Evolutionary conservation across 352 stramenopile genomes (phyloP), one percentile per base, ranked within the genome.

Genomic region (Globisporangium barbulae): DNA sequence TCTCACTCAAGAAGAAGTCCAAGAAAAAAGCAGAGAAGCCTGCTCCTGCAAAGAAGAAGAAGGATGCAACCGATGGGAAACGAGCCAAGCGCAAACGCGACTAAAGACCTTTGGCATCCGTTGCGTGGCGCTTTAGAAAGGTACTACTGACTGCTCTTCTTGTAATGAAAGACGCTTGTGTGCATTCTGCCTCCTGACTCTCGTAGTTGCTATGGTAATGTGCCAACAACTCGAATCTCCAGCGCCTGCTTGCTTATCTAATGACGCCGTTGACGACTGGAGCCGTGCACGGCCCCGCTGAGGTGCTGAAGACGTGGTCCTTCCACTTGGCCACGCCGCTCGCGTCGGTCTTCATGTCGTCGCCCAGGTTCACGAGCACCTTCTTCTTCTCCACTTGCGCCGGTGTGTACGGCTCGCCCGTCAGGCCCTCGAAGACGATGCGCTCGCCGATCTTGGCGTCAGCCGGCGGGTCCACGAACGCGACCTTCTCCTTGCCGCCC

Each of bases 351-450:
- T 84, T 89, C 82, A 95, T 89, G 69, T 93, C 83, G 42, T 92
- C 76, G 52, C 83, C 86, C 45, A 92, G 65, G 50, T 76, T 75
- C 49, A 84, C 68, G n/a, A 95, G 71, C 60, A 95, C 87, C 75
- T 95, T 95, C 72, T 94, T 95, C 82, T 95, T 95, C 75, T 95
- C 87, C 37, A 95, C 82, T 68, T 95, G 87, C 48, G 85, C 85
- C 2, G 87, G 85, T 9, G 87, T 91, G 59, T 83, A 85, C 3
- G 85, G 87, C 59, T 94, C 85, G 30, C 87, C 87, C 49, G 50
- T 56, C 35, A 95, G 72, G 0, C 79, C 82, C 21, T 84, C 76
- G 60, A 93, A 95, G 15, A 78, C 67, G 49, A 95, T 76, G 44
- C 85, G 83, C 72, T 95, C 86, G 44, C 86, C 86, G 37, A 91